phyloP scores from a whole-genome alignment of 306 rosid genomes.

The Calophaca sinica region DNA sequence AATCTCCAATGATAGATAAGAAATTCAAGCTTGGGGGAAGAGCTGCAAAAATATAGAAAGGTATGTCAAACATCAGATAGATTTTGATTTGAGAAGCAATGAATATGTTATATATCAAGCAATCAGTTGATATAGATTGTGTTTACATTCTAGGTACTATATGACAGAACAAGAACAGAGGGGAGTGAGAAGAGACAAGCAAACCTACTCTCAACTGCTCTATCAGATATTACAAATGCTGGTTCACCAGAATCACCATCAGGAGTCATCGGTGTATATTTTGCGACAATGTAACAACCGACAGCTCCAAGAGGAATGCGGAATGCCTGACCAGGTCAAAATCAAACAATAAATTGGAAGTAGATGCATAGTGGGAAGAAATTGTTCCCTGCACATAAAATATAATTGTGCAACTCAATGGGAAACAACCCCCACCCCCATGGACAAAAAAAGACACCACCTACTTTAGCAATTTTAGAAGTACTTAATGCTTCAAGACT shows the following conservation, averaged over 20 bases:
- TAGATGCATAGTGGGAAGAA: conserved; percentile 15
- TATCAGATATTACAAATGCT: conserved; percentile 72
- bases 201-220: conserved; percentile 85
- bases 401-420: conserved; percentile 8
- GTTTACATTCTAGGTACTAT: conserved; percentile 18
- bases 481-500: conserved; percentile 81
- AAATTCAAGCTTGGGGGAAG: conserved; percentile 99
- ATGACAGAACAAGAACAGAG: conserved; percentile 33
- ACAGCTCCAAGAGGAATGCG: conserved; percentile 97
- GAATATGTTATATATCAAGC: background rate
- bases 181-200: conserved; percentile 29
- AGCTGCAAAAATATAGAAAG: conserved; percentile 60
- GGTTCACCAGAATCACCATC: conserved; percentile 96
- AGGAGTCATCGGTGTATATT: conserved; percentile 82
- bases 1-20: conserved; percentile 93
- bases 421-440: background rate
- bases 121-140: conserved; percentile 11
- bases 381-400: background rate
- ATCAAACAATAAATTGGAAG: conserved; percentile 40
- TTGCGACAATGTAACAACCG: conserved; percentile 87
- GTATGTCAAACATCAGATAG: conserved; percentile 24
- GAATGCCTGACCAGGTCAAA: conserved; percentile 69
- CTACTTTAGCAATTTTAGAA: conserved; percentile 74
- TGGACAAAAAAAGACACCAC: background rate
- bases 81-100: conserved; percentile 21